Conservation (phyloP, 163 green algal species). For the Scenedesmus sp. region DNA sequence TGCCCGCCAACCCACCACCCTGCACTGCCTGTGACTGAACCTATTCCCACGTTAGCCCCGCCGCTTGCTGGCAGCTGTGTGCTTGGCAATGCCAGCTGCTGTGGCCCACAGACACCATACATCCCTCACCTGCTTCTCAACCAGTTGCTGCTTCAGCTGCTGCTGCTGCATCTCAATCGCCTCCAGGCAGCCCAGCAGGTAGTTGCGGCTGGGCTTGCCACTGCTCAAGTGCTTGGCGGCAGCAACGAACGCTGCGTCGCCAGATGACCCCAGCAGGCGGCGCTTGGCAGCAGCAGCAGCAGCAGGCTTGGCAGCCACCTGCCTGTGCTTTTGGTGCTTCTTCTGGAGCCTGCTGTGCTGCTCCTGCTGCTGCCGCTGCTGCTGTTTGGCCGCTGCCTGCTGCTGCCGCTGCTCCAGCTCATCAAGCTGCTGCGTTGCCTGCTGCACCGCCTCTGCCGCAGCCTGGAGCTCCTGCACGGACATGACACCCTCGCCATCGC, state of each 20-base stretch:
- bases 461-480: conserved; percentile 23
- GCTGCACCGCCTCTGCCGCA: conserved; percentile 10
- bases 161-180: conserved; percentile 39
- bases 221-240: conserved; percentile 37
- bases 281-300: not conserved
- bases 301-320: not conserved
- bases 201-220: conserved; percentile 5
- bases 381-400: not conserved
- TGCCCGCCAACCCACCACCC: too few species aligned
- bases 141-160: conserved; percentile 30
- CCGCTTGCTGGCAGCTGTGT: too few species aligned
- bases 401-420: conserved; percentile 34
- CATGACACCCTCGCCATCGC: not conserved
- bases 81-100: too few species aligned
- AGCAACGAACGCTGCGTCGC: conserved; percentile 29
- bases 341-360: not conserved
- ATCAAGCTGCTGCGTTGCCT: conserved; percentile 37
- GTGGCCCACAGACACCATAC: not conserved
- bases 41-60: too few species aligned
- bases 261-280: conserved; percentile 23
- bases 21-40: too few species aligned
- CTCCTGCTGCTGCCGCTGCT: conserved; percentile 28
- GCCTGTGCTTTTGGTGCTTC: conserved; percentile 1
- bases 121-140: not conserved
- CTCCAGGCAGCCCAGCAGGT: conserved; percentile 44